A percentile compares a stretch with the other conserved stretches of the same genome.
Conservation (phyloP, 116 monocot species). For the Posidonia oceanica region DNA sequence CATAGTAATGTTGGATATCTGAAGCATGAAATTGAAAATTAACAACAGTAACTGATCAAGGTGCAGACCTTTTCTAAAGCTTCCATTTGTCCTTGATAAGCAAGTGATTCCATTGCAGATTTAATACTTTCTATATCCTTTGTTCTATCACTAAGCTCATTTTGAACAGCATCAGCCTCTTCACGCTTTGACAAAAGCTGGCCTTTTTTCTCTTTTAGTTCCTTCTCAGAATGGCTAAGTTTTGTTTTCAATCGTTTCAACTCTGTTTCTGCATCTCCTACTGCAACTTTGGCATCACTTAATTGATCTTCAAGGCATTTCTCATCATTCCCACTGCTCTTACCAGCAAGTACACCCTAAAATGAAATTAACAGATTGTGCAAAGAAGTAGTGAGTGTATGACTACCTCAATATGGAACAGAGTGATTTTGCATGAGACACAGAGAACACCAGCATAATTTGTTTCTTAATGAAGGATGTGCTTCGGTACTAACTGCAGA, state of each 20-base stretch:
- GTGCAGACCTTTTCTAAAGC: constrained; percentile 59
- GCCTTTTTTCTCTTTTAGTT: constrained; percentile 67
- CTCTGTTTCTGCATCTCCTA: constrained; percentile 68
- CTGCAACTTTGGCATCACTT: constrained; percentile 81
- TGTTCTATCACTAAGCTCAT: constrained; percentile 54
- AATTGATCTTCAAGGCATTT: constrained; percentile 98
- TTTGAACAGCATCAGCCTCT: constrained; percentile 75
- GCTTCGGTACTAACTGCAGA: no score
- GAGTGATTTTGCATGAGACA: no score
- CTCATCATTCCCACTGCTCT: constrained; percentile 72
- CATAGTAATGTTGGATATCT: neutral
- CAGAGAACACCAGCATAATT: no score
- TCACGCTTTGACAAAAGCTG: constrained; percentile 57
- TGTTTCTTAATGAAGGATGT: no score
- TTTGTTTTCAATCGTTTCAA: constrained; percentile 65
- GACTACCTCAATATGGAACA: neutral
- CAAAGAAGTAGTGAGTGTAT: neutral
- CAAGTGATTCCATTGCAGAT: constrained; percentile 44
- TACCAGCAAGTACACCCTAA: constrained; percentile 88
- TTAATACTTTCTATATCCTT: constrained; percentile 62
- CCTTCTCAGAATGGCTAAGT: constrained; percentile 73
- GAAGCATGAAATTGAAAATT: neutral
- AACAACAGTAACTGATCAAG: neutral
- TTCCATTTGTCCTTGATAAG: constrained; percentile 76
- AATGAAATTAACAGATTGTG: neutral